phyloP scores from a whole-genome alignment of 768 basidiomycete genomes.

The Trametes meyenii region DNA sequence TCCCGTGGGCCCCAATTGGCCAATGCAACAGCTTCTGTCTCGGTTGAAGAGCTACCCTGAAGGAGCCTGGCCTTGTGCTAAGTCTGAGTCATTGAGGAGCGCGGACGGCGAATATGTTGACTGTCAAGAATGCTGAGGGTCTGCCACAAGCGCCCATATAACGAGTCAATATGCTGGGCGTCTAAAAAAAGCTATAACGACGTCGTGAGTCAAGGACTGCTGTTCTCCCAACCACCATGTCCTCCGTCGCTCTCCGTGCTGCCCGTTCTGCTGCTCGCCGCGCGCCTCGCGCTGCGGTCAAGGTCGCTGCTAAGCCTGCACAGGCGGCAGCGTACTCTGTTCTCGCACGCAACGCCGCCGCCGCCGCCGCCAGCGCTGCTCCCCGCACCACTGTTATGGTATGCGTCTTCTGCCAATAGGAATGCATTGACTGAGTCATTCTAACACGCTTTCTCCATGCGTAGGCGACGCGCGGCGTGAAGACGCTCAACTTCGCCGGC shows the following conservation, averaged over 20 bases:
- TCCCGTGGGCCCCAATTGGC: too few relatives aligned
- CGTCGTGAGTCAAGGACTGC: slow-evolving; percentile 1
- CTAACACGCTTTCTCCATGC: slow-evolving; percentile 6
- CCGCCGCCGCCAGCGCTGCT: slow-evolving; percentile 38
- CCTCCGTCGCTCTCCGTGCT: slow-evolving; percentile 66
- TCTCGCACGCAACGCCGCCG: slow-evolving; percentile 46
- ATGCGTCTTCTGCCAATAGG: slow-evolving; percentile 24
- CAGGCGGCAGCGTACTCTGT: slow-evolving; percentile 71
- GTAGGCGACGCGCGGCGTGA: slow-evolving; percentile 75
- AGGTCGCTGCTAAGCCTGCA: slow-evolving; percentile 43
- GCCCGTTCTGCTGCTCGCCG: slow-evolving; percentile 70
- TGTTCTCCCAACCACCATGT: slow-evolving; percentile 50
- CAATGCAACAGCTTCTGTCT: too few relatives aligned
- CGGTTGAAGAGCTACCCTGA: too few relatives aligned
- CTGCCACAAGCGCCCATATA: slow-evolving; percentile 11
- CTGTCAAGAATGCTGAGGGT: neutral
- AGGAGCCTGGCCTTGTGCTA: too few relatives aligned
- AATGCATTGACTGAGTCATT: slow-evolving; percentile 3
- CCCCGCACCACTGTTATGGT: slow-evolving; percentile 43
- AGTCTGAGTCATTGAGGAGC: too few relatives aligned
- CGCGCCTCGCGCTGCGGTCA: slow-evolving; percentile 52
- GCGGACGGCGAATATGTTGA: too few relatives aligned
- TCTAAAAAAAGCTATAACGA: slow-evolving; percentile 21
- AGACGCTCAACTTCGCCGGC: slow-evolving; percentile 97
- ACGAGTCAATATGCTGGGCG: slow-evolving; percentile 20